These are phyloP conservation scores for Trypanosoma avium DNA, from an alignment of 208 protist species.

Conservation along the genomic window DNA sequence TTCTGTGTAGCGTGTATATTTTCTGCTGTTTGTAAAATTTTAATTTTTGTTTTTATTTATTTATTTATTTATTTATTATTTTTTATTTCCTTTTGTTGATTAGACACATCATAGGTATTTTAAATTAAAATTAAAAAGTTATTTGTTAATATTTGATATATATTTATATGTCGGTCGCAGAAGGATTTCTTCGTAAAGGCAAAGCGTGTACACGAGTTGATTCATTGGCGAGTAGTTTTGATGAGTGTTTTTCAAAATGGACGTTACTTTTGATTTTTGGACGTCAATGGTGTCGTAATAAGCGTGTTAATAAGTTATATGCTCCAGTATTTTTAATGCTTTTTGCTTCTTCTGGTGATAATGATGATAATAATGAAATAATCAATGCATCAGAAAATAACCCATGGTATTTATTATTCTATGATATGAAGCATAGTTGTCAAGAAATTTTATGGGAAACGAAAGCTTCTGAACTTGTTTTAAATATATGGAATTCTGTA, in stretches of 20 bases:
- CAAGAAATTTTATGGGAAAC: slow-evolving; percentile 25
- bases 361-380: not conserved
- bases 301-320: slow-evolving; percentile 33
- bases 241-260: slow-evolving; percentile 40
- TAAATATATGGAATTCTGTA: slow-evolving; percentile 20
- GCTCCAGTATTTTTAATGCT: slow-evolving; percentile 49
- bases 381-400: not conserved
- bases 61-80: too few species aligned
- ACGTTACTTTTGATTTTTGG: slow-evolving; percentile 39
- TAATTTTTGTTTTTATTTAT: too few species aligned
- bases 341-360: slow-evolving; percentile 31
- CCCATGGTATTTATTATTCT: slow-evolving; percentile 31
- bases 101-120: too few species aligned
- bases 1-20: too few species aligned
- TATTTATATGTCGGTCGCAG: slow-evolving; percentile 44
- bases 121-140: too few species aligned
- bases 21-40: too few species aligned
- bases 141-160: too few species aligned
- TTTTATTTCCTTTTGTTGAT: too few species aligned
- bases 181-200: slow-evolving; percentile 47
- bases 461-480: slow-evolving; percentile 30
- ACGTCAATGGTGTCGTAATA: slow-evolving; percentile 58
- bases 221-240: slow-evolving; percentile 24
- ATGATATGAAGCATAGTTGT: slow-evolving; percentile 23
- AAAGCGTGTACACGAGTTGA: slow-evolving; percentile 32